phyloP scores from a whole-genome alignment of 2,329 filamentous ascomycete genomes.

The Talaromyces marneffei region DNA sequence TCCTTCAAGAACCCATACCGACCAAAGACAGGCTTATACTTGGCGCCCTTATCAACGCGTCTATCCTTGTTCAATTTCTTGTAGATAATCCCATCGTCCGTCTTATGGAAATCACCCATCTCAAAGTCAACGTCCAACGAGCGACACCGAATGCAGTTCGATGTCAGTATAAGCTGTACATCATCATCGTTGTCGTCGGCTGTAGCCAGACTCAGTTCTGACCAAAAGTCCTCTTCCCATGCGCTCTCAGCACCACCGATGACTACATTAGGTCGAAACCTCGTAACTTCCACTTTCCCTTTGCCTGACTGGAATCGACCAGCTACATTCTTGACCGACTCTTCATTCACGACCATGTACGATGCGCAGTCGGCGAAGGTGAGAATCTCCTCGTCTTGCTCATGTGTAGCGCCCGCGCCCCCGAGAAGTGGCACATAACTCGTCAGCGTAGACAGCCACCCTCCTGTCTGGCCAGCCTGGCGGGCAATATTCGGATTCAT shows the following conservation, averaged over 20 bases:
- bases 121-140: slow-evolving; percentile 67
- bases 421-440: slow-evolving; percentile 3
- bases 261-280: slow-evolving; percentile 69
- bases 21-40: slow-evolving; percentile 66
- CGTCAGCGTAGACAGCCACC: slow-evolving; percentile 18
- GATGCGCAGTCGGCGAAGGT: slow-evolving; percentile 66
- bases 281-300: slow-evolving; percentile 55
- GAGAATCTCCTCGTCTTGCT: slow-evolving; percentile 46
- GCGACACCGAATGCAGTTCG: slow-evolving; percentile 63
- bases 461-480: neutral
- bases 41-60: slow-evolving; percentile 62
- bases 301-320: slow-evolving; percentile 46
- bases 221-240: slow-evolving; percentile 71
- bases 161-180: slow-evolving; percentile 53
- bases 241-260: slow-evolving; percentile 51
- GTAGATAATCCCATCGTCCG: slow-evolving; percentile 56
- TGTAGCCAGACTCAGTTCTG: slow-evolving; percentile 47
- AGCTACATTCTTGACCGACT: slow-evolving; percentile 64
- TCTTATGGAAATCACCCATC: slow-evolving; percentile 55
- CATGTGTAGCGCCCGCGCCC: slow-evolving; percentile 5
- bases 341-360: slow-evolving; percentile 61
- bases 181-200: neutral
- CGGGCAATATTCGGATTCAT: slow-evolving; percentile 41
- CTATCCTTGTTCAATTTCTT: slow-evolving; percentile 67
- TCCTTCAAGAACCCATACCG: slow-evolving; percentile 60